phyloP scores from a whole-genome alignment of 2,329 filamentous ascomycete species.

The Penicillium sp. region DNA sequence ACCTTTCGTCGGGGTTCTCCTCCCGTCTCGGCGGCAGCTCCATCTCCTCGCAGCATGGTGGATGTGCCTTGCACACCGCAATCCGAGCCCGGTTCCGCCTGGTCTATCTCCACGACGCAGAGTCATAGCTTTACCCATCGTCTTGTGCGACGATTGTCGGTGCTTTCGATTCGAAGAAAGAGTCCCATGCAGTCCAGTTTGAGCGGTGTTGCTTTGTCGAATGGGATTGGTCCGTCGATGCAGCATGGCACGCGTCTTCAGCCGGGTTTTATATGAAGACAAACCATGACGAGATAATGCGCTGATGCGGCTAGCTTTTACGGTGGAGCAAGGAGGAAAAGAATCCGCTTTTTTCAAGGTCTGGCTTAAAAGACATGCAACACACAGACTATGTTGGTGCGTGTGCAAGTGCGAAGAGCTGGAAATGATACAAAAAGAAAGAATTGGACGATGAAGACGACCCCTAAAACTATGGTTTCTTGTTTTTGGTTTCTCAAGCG shows the following conservation, averaged over 20 bases:
- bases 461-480: too few species aligned
- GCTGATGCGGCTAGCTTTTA: not conserved
- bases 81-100: conserved; percentile 23
- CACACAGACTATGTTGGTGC: too few species aligned
- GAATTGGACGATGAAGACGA: too few species aligned
- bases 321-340: too few species aligned
- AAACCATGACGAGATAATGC: too few species aligned
- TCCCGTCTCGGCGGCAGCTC: too few species aligned
- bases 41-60: conserved; percentile 5
- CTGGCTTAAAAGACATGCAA: too few species aligned
- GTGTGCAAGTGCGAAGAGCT: too few species aligned
- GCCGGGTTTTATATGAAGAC: conserved; percentile 10
- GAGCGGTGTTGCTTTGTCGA: conserved; percentile 27
- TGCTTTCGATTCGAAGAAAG: conserved; percentile 19
- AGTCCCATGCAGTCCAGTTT: conserved; percentile 3
- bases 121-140: conserved; percentile 20
- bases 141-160: conserved; percentile 20
- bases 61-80: conserved; percentile 10
- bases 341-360: too few species aligned
- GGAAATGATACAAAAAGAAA: too few species aligned
- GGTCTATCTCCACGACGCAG: conserved; percentile 18
- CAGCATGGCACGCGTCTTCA: conserved; percentile 16
- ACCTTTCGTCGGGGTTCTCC: conserved; percentile 16
- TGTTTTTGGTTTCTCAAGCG: too few species aligned
- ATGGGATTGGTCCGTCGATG: conserved; percentile 30